Base-by-base conservation (phyloP, 1,284 basidiomycete genomes). In the Chalciporus sp. region DNA sequence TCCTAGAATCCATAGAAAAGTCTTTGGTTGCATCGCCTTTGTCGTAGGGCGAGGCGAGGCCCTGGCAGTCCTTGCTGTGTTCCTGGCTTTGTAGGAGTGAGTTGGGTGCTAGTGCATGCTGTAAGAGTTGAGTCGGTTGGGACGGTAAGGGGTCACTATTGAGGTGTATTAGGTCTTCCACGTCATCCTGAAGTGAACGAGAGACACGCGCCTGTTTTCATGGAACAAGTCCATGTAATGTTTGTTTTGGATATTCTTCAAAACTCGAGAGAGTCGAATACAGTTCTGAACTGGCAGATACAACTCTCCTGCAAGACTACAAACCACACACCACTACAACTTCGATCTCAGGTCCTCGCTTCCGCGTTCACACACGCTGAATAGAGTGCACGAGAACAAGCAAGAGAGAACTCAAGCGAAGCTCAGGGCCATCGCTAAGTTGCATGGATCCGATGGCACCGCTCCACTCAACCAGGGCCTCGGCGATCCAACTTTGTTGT, bases 41-140 rank as follows among this genome's bases (percentile, higher is more conserved):
- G 42, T 55, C 49, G 51, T 56, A 56, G 56, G 52, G 62, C 54
- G 59, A 50, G 52, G 40, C 57, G 47, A 44, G 58, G 39, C 41
- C 47, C 47, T 49, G 29, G n/a, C n/a, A n/a, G 7, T 55, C 52
- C 20, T 17, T 52, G 49, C 19, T 5, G 45, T 43, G 58, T 50
- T 59, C 67, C 49, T 35, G 58, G 43, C 49, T 47, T 53, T 58
- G 55, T 29, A 49, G 46, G n/a, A 46, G 46, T 9, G 37, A 39
- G 9, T 39, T 11, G 37, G 51, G 47, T 11, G 67, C 66, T 1
- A 69, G 51, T n/a, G 68, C 68, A 55, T 72, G 56, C 39, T 72
- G 65, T 59, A 73, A 57, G 26, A 73, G 58, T n/a, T 72, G 69
- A 39, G 66, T 64, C 12, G 67, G 58, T n/a, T 70, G 68, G 33